Evolutionary conservation across 2,329 filamentous ascomycete genomes (phyloP), one percentile per base, ranked within the genome.

Genomic region (Neophaeococcomyces mojaviensis): DNA sequence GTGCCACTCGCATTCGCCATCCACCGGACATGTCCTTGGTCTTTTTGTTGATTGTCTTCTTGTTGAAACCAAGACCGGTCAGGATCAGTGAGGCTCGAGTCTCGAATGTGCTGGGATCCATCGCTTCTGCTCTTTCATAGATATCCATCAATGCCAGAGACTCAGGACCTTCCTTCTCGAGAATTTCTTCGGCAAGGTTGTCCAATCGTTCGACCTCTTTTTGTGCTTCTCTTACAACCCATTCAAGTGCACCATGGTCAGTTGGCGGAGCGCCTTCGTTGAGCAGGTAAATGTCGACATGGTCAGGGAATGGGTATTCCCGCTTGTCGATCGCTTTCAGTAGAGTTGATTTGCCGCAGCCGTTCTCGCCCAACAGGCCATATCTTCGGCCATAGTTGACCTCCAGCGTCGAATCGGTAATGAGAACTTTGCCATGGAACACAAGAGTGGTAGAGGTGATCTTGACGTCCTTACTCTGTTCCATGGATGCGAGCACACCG

Each of bases 1-100:
- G 82, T 48, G 92, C 92, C 49, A 98, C 92, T 79, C 94, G 88
- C 92, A 98, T 98, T 77, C 90, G 83, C 92, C 92, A 98, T 60
- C 92, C 92, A 87, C 92, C 92, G 56, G 92, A 98, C 94, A 98
- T 98, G 68, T 98, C 94, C 80, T 97, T 98, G 61, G 94, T 98
- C 82, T 94, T 96, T 81, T 98, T 98, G 70, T 94, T 76, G 64
- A 98, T 97, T 47, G 94, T 98, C 59, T 71, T 72, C 77, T 97
- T 97, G 82, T 98, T 95, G 81, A 98, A 98, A 57, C 92, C 92
- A 49, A 98, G 85, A 88, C 92, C 92, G 46, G 92, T 98, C 59
- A 98, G 71, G 66, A 98, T 98, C 56, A 96, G 82, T 46, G 90
- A 95, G 51, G 92, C 92, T 64, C 92, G 88, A 51, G 90, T 95